Conservation (phyloP, 345 rosid genomes). For the Microthlaspi erraticum region DNA sequence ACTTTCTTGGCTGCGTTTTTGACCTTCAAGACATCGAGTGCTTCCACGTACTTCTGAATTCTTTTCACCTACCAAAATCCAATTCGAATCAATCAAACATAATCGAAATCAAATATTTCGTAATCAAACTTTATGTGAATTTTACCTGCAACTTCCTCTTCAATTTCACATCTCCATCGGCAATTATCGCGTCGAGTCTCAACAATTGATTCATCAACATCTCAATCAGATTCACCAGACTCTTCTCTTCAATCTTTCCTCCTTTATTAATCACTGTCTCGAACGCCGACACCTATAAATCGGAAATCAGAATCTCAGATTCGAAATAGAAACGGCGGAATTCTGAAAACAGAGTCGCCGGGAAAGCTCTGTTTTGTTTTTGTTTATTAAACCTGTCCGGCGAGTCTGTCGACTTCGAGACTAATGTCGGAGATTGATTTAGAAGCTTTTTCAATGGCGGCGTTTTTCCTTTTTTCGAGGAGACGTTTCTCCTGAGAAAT, state of each 20-base stretch:
- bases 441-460: slow-evolving; percentile 84
- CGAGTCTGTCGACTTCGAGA: slow-evolving; percentile 86
- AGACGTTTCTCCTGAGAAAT: slow-evolving; percentile 85
- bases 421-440: slow-evolving; percentile 86
- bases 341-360: not conserved
- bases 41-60: slow-evolving; percentile 91
- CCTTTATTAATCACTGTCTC: slow-evolving; percentile 76
- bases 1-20: slow-evolving; percentile 63
- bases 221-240: slow-evolving; percentile 70
- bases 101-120: slow-evolving; percentile 9
- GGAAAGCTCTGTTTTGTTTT: slow-evolving; percentile 7
- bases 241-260: slow-evolving; percentile 80
- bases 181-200: slow-evolving; percentile 82
- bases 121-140: not conserved
- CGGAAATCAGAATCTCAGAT: not conserved
- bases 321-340: not conserved
- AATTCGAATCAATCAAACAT: slow-evolving; percentile 7
- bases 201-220: slow-evolving; percentile 90
- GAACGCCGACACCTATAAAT: slow-evolving; percentile 73
- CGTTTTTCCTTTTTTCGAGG: slow-evolving; percentile 75
- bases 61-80: slow-evolving; percentile 67
- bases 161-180: slow-evolving; percentile 87
- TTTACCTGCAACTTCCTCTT: slow-evolving; percentile 96
- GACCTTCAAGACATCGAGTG: slow-evolving; percentile 78
- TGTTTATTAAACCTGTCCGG: slow-evolving; percentile 62